Evolutionary conservation across 306 rosid species (phyloP), one percentile per base, ranked within the genome.

Genomic region (Comarum palustre): DNA sequence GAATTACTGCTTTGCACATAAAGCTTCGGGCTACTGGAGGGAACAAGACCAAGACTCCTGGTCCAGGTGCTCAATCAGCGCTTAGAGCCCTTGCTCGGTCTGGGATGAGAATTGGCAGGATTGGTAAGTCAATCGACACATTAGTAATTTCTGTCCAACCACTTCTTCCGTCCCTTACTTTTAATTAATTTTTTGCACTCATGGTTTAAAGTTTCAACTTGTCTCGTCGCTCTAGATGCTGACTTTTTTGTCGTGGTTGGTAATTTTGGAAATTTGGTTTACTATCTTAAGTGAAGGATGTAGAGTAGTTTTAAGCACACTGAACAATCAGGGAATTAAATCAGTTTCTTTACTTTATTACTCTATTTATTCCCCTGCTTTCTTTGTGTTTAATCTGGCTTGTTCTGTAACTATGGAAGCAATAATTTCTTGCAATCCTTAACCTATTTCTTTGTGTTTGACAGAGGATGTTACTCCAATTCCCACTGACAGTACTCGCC

Each of bases 1-100:
- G 90, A 27, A 77, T 86, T 48, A 81, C 90, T 78, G 90, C 90
- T 73, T 66, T 86, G 36, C 90, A 83, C 65, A 80, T 86, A 22
- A 86, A 83, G 85, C 85, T 86, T 15, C 80, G 86, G 25, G 90
- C 90, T 65, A 86, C 87, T 1, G 90, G 90, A 34, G 90, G 90
- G 31, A 86, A 86, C 81, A 86, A 86, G 69, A 86, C 90, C 24
- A 83, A 86, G 71, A 78, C 90, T 42, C 90, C 85, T 52, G 90
- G 87, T 29, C 87, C 87, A 14, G 90, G 87, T 6, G 87, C 87
- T 47, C 90, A 86, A 68, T 83, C 87, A 1, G 90, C 87, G 6
- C 83, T 86, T 10, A 67, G 90, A 22, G 90, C 90, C 41, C 90
- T 86, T 75, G 90, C 90, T 66, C 90, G 89, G 42, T 82, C 85